phyloP scores from a whole-genome alignment of 495 filamentous ascomycete genomes.

The Hypoxylon fragiforme region DNA sequence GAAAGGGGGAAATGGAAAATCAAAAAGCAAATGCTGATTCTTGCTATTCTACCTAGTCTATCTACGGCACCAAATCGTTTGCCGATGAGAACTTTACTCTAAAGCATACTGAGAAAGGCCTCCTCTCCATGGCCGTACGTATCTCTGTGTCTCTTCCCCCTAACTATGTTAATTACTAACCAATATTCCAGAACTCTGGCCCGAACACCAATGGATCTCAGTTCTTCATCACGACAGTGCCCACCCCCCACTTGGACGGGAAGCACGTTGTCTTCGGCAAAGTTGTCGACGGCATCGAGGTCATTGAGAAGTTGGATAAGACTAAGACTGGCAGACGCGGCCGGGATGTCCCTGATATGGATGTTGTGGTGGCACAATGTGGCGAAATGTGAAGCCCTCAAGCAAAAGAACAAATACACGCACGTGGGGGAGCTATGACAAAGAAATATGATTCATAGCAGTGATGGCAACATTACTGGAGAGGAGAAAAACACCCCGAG shows the following conservation, averaged over 20 bases:
- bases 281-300: conserved; percentile 87
- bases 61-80: conserved; percentile 84
- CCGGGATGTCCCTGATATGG: conserved; percentile 79
- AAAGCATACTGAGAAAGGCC: conserved; percentile 74
- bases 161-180: conserved; percentile 2
- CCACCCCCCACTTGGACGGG: conserved; percentile 85
- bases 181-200: conserved; percentile 73
- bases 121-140: conserved; percentile 89
- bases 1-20: no score
- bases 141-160: neutral
- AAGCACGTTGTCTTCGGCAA: conserved; percentile 97
- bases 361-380: conserved; percentile 84
- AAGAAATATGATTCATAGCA: no score
- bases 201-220: conserved; percentile 94
- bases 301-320: conserved; percentile 88
- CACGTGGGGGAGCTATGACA: no score
- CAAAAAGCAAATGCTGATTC: conserved; percentile 16
- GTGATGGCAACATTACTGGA: no score
- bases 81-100: conserved; percentile 86
- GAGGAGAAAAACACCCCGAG: no score
- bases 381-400: conserved; percentile 89
- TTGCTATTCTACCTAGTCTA: conserved; percentile 48
- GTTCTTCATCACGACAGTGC: conserved; percentile 92
- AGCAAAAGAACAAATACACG: no score
- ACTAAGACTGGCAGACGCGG: conserved; percentile 72